Base-by-base conservation (phyloP, 768 basidiomycete genomes). In the Rhizopogon sp. region DNA sequence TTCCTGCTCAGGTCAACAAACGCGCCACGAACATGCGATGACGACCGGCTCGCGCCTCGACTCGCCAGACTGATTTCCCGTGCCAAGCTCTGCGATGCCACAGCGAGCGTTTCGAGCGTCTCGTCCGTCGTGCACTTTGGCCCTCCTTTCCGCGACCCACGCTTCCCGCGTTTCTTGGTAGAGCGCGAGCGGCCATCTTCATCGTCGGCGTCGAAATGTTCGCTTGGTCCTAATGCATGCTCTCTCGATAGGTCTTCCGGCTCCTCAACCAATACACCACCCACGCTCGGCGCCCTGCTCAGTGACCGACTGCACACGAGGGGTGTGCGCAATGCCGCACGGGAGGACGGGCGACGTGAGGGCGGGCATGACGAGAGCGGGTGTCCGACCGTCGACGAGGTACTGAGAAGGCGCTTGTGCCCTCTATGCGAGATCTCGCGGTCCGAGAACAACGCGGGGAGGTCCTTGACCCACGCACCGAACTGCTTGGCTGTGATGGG, bases 401-500 rank as follows among this genome's bases (percentile, higher is more conserved):
- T 78, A 41, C 84, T 87, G 29, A 81, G 66, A 43, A 76, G 82
- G 47, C 87, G 84, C 45, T 71, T 67, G 61, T 88, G 88, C 10
- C 75, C 62, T 13, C 54, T 58, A 44, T 73, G 74, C 56, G 76
- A 66, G 51, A 50, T 49, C 43, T 47, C 56, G 1, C 57, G 65
- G 44, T 74, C 74, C 47, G 79, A 81, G 49, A 96, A 76, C 51
- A 91, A 77, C 28, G 79, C 72, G 25, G 91, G 90, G n/a, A 99
- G 75, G 61, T 85, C 84, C 69, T 82, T 85, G 54, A 86, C 77
- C 96, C 96, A 99, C 40, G 70, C 65, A 10, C 93, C 94, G 64
- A 99, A 91, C 55, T 90, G 92, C 40, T 77, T 77, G 16, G 96
- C 96, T 25, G 82, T 80, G 53, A 89, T 84, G 11, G 66, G 70